Evolutionary conservation across 331 rosid genomes (phyloP).

Genomic region (Arachis monticola): DNA sequence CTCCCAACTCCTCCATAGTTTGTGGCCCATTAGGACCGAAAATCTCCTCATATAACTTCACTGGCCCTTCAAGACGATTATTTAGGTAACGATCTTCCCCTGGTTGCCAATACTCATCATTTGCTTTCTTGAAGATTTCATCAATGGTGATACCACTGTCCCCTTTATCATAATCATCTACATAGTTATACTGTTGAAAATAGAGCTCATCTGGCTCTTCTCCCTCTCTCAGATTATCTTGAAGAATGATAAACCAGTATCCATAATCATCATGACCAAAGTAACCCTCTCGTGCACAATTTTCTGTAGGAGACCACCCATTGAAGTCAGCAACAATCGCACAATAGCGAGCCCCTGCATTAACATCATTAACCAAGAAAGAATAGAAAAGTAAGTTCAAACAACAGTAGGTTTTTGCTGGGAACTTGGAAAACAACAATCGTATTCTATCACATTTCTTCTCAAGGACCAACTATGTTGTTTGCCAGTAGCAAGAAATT

Average conservation of each 20-base stretch:
- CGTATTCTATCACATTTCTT: not conserved
- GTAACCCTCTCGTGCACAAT: conserved; percentile 89
- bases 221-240: conserved; percentile 87
- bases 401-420: conserved; percentile 9
- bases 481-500: conserved; percentile 22
- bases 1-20: conserved; percentile 76
- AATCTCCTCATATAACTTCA: conserved; percentile 81
- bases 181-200: conserved; percentile 92
- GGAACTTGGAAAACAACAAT: conserved; percentile 20
- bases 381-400: conserved; percentile 23
- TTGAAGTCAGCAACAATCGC: conserved; percentile 91
- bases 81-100: conserved; percentile 87
- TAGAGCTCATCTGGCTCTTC: conserved; percentile 84
- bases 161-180: conserved; percentile 92
- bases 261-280: conserved; percentile 96
- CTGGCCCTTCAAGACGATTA: conserved; percentile 79
- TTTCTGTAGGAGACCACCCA: conserved; percentile 87
- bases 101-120: conserved; percentile 94
- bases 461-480: not conserved
- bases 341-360: conserved; percentile 92
- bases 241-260: conserved; percentile 92
- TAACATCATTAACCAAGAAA: conserved; percentile 27
- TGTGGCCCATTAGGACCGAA: conserved; percentile 99
- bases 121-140: conserved; percentile 75
- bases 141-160: conserved; percentile 87